These are phyloP conservation scores for Ganoderma lingzhi DNA, from an alignment of 1,284 basidiomycete genomes.

Conservation along the genomic window DNA sequence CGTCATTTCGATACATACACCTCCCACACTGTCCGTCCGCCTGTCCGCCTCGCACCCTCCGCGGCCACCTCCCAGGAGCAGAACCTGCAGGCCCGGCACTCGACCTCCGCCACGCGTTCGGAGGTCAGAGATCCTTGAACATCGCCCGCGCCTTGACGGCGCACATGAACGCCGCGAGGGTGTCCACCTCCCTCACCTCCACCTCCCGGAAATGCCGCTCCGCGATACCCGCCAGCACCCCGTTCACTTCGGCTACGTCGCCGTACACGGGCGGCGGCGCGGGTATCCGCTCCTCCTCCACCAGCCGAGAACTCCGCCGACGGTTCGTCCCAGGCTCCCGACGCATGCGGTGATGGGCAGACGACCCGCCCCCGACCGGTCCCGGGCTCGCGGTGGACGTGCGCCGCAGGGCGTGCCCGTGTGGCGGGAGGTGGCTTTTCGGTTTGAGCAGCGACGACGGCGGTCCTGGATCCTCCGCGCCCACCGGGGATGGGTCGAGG, in stretches of 20 bases:
- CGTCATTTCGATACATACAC: slow-evolving; percentile 22
- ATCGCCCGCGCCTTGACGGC: slow-evolving; percentile 68
- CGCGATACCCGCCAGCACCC: slow-evolving; percentile 68
- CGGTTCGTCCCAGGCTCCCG: slow-evolving; percentile 66
- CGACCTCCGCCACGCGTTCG: neutral
- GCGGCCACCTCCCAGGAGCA: slow-evolving; percentile 1
- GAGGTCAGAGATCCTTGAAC: slow-evolving; percentile 25
- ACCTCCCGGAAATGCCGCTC: slow-evolving; percentile 73
- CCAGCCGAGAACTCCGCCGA: slow-evolving; percentile 69
- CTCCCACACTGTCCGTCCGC: slow-evolving; percentile 7
- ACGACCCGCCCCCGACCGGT: slow-evolving; percentile 52
- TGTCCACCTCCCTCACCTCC: slow-evolving; percentile 75
- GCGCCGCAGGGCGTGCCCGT: slow-evolving; percentile 49
- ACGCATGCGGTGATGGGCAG: slow-evolving; percentile 68
- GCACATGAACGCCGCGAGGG: slow-evolving; percentile 80
- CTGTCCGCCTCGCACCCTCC: slow-evolving; percentile 15
- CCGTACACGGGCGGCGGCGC: slow-evolving; percentile 61
- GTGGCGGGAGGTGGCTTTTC: slow-evolving; percentile 32
- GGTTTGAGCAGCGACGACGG: slow-evolving; percentile 64
- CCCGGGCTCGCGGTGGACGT: slow-evolving; percentile 39
- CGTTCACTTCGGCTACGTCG: slow-evolving; percentile 72
- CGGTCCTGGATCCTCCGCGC: slow-evolving; percentile 69
- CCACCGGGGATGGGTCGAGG: slow-evolving; percentile 74
- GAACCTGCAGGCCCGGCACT: neutral
- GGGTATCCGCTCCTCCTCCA: slow-evolving; percentile 65